A percentile compares a stretch with the other conserved stretches of the same genome.
phyloP scores from a whole-genome alignment of 2,329 filamentous ascomycete genomes.

The Elsinoe arachidis region DNA sequence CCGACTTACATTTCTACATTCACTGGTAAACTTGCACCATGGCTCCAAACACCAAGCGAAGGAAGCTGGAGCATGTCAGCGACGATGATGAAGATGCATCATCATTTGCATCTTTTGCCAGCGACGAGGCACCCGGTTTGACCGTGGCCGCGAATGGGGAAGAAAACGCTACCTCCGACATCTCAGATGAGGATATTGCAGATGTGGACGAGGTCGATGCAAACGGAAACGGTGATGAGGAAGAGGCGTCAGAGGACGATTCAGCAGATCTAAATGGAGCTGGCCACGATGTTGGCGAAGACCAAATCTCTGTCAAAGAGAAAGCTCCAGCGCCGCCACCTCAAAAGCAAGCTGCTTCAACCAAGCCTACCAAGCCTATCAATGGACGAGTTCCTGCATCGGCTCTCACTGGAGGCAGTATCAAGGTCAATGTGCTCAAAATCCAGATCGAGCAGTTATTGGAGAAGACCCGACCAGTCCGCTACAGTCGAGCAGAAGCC shows the following conservation, averaged over 20 bases:
- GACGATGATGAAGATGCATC: constrained; percentile 19
- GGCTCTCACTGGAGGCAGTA: constrained; percentile 45
- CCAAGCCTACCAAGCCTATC: constrained; percentile 14
- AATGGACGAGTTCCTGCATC: constrained; percentile 21
- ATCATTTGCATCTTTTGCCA: constrained; percentile 28
- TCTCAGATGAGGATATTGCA: constrained; percentile 15
- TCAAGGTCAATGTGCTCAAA: constrained; percentile 60
- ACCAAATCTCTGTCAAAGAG: not conserved
- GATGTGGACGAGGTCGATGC: constrained; percentile 15
- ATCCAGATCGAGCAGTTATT: constrained; percentile 58
- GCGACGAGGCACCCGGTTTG: not conserved
- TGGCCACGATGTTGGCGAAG: too few species aligned
- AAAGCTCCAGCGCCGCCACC: constrained; percentile 5
- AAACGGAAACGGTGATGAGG: not conserved
- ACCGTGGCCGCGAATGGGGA: not conserved
- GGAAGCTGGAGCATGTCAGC: constrained; percentile 14
- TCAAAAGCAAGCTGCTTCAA: constrained; percentile 11
- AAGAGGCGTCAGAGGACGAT: not conserved
- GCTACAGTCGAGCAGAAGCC: constrained; percentile 44
- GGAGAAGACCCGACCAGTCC: constrained; percentile 47
- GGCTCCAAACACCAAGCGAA: not conserved
- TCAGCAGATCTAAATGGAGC: not conserved
- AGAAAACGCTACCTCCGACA: constrained; percentile 10
- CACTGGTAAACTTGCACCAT: not conserved
- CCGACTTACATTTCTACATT: not conserved